Evolutionary conservation across 345 rosid genomes (phyloP), one percentile per base, ranked within the genome.

Genomic region (Luvunga scandens): DNA sequence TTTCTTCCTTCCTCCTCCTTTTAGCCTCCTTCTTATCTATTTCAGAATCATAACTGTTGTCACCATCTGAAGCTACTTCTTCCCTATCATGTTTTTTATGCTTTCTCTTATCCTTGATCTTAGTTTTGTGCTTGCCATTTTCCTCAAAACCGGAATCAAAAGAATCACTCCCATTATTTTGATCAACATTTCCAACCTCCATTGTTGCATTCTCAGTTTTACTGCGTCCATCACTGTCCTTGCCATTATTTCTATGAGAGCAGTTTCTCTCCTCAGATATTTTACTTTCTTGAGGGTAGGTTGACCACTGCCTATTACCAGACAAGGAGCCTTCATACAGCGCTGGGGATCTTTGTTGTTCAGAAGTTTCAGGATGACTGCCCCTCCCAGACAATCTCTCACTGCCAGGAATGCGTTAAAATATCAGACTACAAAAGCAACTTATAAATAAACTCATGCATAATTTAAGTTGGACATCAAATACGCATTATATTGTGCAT

Each of bases 1-100:
- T 96, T 79, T 94, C 99, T 80, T 91, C 98, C 83, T 84, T 97
- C 85, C 86, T 89, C 88, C 92, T 91, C 92, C 88, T 89, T 84
- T 94, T 94, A 71, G 90, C 87, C 80, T 93, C 98, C 87, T 89
- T 97, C 90, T 89, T 94, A 72, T 87, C 97, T 68, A 83, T 56
- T 73, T 91, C 95, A 79, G 97, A 93, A 77, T 84, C 93, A 85
- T 78, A 78, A 79, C 92, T 90, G 77, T 76, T 78, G 59, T 86
- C 82, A 76, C 83, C 91, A 80, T 86, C 94, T 71, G 97, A 91
- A 50, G 92, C 84, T 73, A 61, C 79, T 76, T 85, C 91, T 76
- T 71, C 87, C 83, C 84, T 87, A 36, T 79, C 85, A 18, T 87
- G 86, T 78, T 91, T 85, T 84, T 86, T 94, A 83, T 84, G 90